phyloP scores from a whole-genome alignment of 225 moss, liverwort and hornwort species.

The Rhytidiadelphus loreus region DNA sequence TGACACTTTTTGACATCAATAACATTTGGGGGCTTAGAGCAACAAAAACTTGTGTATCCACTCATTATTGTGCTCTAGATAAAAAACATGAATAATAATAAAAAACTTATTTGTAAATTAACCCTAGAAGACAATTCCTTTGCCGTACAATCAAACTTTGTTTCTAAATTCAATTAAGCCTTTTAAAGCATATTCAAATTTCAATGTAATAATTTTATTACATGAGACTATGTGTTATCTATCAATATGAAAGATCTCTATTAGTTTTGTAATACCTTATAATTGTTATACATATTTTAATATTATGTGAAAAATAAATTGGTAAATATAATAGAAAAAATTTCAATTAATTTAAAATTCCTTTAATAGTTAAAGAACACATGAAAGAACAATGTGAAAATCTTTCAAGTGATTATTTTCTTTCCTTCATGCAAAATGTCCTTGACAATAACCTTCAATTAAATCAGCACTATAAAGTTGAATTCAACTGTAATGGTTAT shows the following conservation, averaged over 20 bases:
- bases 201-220: not conserved
- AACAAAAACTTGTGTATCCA: not conserved
- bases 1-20: rapidly evolving
- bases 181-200: not conserved
- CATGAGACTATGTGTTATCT: not conserved
- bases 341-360: not conserved
- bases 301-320: not conserved
- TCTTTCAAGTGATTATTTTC: too few relatives aligned
- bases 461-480: too few relatives aligned
- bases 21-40: not conserved
- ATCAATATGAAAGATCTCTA: not conserved
- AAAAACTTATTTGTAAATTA: not conserved
- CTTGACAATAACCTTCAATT: too few relatives aligned
- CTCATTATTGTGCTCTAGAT: not conserved
- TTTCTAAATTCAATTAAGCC: too few relatives aligned
- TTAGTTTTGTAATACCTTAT: not conserved
- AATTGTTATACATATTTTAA: not conserved
- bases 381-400: too few relatives aligned
- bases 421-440: too few relatives aligned
- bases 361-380: too few relatives aligned
- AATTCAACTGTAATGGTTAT: too few relatives aligned
- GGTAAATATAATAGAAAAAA: not conserved
- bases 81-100: not conserved
- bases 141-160: too few relatives aligned
- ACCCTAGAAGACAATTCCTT: too few relatives aligned